Evolutionary conservation across 164 flowering plant species (phyloP), one percentile per base, ranked within the genome.

Genomic region (Aristolochia contorta): DNA sequence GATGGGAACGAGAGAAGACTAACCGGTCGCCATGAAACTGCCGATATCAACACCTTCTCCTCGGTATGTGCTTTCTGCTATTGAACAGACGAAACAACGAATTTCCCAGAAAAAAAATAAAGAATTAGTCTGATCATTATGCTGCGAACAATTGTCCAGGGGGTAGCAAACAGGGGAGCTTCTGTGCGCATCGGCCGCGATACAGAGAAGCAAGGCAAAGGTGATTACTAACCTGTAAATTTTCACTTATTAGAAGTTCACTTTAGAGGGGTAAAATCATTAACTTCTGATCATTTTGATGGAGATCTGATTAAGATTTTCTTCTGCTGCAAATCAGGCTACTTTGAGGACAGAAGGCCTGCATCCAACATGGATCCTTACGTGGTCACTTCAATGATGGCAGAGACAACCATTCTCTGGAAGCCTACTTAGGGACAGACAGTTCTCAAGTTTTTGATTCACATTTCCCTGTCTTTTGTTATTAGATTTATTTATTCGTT

Each of bases 141-240:
- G 16, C 27, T 54, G 2, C 23, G 57, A 24, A 54, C 32, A 22
- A 22, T 16, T 54, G 4, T 24, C 16, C 63, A 71, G 79, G 79
- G 79, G 15, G 81, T 75, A 54, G 81, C 79, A 32, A 71, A 76
- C 61, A 66, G 82, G 25, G 82, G 80, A 12, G 78, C 80, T 16
- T 79, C 80, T 1, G 54, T 79, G 22, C 66, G 80, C 10, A 74
- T 79, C 27, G 80, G 82, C 0, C 62, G 80, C 14, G 80, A 79
- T 27, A 76, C 80, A 2, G 78, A 76, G 71, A 54, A 72, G 30
- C 66, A 22, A 19, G 77, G 78, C 14, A 54, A 45, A 45, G 65
- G 65, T 62, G 8, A 47, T 56, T 1, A 9, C 12, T 37, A 37
- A 37, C 43, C 43, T 6, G 43, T 37, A 3, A 37, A 37, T 37